Evolutionary conservation across 257 asterid genomes (phyloP), one percentile per base, ranked within the genome.

Genomic region (Sherardia arvensis): DNA sequence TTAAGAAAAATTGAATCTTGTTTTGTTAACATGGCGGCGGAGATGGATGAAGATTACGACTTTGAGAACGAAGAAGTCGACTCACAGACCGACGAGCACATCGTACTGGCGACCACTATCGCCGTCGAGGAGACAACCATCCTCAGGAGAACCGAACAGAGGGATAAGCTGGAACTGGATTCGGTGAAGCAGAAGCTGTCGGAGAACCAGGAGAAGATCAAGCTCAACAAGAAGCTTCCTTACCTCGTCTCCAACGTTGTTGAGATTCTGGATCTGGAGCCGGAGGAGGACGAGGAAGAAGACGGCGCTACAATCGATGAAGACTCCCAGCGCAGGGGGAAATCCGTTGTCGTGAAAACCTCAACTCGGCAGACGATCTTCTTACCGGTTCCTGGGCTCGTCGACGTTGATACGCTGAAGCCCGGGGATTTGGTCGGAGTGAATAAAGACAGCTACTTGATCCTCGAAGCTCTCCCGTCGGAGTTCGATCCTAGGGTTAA

Each of bases 381-480:
- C 82, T 81, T 92, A 61, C 98, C 98, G 17, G 98, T 92, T 45
- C 95, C 87, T 32, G 97, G 97, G 61, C 76, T 92, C 76, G 98
- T 92, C 60, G 98, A 92, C 79, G 95, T 97, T 70, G 97, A 92
- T 67, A 84, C 66, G 33, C 78, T 92, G 70, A 92, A 92, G 80
- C 98, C 97, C 33, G 95, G 98, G 20, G 98, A 92, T 83, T 85
- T 92, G 66, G 98, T 92, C 74, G 98, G 98, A 62, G 98, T 92
- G 23, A 92, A 92, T 83, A 92, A 92, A 71, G 98, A 92, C 77
- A 92, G 97, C 70, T 92, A 87, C 70, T 83, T 92, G 72, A 92
- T 92, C 68, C 74, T 92, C 79, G 98, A 92, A 64, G 87, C 98
- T 61, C 73, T 92, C 74, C 98, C 98, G 17, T 87, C 95, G 1